Evolutionary conservation across 2,329 filamentous ascomycete species (phyloP), one percentile per base, ranked within the genome.

Genomic region (Fusarium sp.): DNA sequence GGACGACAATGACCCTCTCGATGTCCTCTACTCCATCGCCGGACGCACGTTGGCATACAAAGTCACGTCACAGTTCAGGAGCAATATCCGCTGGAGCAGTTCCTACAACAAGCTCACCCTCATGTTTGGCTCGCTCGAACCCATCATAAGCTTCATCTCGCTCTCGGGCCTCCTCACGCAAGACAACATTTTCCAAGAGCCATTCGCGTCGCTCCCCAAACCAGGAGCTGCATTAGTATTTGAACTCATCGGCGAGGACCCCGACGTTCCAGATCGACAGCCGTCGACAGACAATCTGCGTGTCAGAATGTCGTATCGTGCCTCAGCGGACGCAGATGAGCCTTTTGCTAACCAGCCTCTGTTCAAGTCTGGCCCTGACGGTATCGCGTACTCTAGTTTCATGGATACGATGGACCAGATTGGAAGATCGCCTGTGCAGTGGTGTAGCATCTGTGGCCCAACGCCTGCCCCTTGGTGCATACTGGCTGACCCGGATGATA

Each of bases 181-280:
- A 1, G 73, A 86, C 47, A 86, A 88, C 70, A 81, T 77, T n/a
- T 80, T 83, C 5, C 79, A 72, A 41, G 71, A 57, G 29, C 72
- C 63, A 64, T 74, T 77, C 48, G 71, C 71, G 4, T 62, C 57
- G 3, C 56, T 87, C 12, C 88, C 90, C 0, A 83, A 88, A 64
- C 91, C 92, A 34, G 92, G 92, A 0, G 88, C 88, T 1, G 84
- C 86, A 36, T 89, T 96, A 83, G 80, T 85, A 0, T 93, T 95
- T 72, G 93, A 97, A 77, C 74, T 88, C 15, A 73, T 80, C 31
- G 73, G 75, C 10, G 62, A 73, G 13, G 54, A 73, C 19, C 39
- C 62, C 4, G 50, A 65, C 6, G 53, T 55, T 39, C 57, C 48
- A 48, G 64, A 36, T 62, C 64, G 25, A 24, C 57, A 56, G 55